Evolutionary conservation across 192 early-diverging fungal species (phyloP), one percentile per base, ranked within the genome.

Genomic region (Funneliformis geosporum): DNA sequence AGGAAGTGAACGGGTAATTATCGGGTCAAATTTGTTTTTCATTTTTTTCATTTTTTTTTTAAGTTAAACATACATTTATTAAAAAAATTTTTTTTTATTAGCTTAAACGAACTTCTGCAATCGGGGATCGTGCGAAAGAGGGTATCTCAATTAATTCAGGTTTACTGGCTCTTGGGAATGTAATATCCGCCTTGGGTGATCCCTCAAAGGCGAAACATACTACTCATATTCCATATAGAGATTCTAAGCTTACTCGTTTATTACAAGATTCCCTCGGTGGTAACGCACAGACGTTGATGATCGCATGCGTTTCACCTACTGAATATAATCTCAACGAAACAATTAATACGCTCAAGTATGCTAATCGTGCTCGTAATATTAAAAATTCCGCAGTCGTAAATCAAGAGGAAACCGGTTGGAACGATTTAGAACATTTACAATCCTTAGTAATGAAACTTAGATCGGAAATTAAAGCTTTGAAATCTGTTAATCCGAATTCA

Each of bases 91-190:
- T 71, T 27, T 50, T 73, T 27, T 42, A 46, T 8, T 76, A 87
- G 82, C 85, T 99, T 23, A 98, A 99, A 86, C 90, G 93, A 39
- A 99, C 97, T 14, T 89, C 94, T 28, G 95, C 97, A 2, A 93
- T 92, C 69, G 96, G 97, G 28, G 97, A 97, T 62, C 89, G 97
- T 61, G 93, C 93, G 73, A 94, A 94, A 82, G 97, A 99, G 82
- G 97, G 97, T 75, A 99, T 99, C 73, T 93, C 93, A 28, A 99
- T 98, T 84, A 99, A 98, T 84, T 93, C 95, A 23, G 98, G 97
- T 7, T 88, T 99, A n/a, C 84, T 97, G 72, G 96, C 96, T 10
- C 90, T 99, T 28, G 98, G 97, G 76, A 99, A 99, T 83, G 97
- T 98, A 28, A 99, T 99, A 61, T 95, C 94, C 14, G 98, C 97